phyloP scores from a whole-genome alignment of 371 early-diverging fungal genomes.

The Gilbertella persicaria region DNA sequence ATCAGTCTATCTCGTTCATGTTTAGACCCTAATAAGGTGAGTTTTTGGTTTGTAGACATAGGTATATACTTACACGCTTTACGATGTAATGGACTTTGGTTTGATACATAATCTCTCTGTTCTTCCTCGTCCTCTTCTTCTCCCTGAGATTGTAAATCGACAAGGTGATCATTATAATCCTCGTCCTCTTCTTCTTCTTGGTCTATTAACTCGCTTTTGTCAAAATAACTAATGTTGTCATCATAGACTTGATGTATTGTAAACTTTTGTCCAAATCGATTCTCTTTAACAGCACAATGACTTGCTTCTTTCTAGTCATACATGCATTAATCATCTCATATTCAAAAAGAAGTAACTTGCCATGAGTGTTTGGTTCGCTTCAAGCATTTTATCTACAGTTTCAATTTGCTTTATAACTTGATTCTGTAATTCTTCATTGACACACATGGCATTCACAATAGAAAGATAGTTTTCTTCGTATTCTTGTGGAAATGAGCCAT shows the following conservation, averaged over 20 bases:
- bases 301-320: neutral
- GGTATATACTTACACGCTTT: slow-evolving; percentile 11
- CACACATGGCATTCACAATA: slow-evolving; percentile 19
- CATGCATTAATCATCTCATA: no score
- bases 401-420: slow-evolving; percentile 16
- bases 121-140: neutral
- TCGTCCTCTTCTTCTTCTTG: neutral
- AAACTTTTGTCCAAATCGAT: slow-evolving; percentile 3
- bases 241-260: slow-evolving; percentile 9
- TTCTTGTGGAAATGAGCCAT: neutral
- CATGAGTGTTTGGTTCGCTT: slow-evolving; percentile 11
- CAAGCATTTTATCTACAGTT: slow-evolving; percentile 17
- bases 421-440: slow-evolving; percentile 25
- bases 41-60: neutral
- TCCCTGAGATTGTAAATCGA: no score
- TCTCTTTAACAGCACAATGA: neutral
- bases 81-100: neutral
- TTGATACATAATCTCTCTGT: neutral
- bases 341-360: slow-evolving; percentile 10
- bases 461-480: slow-evolving; percentile 4
- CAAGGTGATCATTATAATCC: neutral
- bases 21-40: slow-evolving; percentile 24
- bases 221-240: slow-evolving; percentile 8
- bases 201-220: slow-evolving; percentile 6
- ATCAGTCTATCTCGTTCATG: slow-evolving; percentile 27